These are phyloP conservation scores for Detonula confervacea DNA, from an alignment of 352 stramenopile species.

Conservation along the genomic window DNA sequence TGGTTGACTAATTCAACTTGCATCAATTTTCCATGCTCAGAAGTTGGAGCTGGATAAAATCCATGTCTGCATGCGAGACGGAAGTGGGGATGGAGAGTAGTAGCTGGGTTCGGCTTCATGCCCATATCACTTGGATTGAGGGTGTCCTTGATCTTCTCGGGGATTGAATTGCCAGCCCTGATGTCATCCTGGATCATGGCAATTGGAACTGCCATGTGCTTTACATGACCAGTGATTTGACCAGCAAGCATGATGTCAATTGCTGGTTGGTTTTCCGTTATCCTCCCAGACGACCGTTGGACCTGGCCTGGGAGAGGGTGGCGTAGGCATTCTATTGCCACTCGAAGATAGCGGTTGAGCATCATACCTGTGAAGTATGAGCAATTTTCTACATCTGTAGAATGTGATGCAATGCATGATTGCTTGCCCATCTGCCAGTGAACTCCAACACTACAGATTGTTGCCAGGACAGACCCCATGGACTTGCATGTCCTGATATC, in stretches of 20 bases:
- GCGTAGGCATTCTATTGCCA: not conserved
- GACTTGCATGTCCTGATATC: too few relatives aligned
- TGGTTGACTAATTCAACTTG: too few relatives aligned
- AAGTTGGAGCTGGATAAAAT: too few relatives aligned
- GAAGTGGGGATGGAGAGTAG: too few relatives aligned
- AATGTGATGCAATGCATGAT: slow-evolving; percentile 19
- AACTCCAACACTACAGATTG: slow-evolving; percentile 10
- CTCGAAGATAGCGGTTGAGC: slow-evolving; percentile 2
- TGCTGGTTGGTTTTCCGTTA: slow-evolving; percentile 20
- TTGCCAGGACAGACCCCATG: not conserved
- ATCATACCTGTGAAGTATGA: slow-evolving; percentile 10
- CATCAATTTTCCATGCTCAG: too few relatives aligned
- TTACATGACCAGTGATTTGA: slow-evolving; percentile 17
- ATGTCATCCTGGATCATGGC: slow-evolving; percentile 19
- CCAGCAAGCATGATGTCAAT: slow-evolving; percentile 25
- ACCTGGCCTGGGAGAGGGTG: not conserved
- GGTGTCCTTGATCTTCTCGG: too few relatives aligned
- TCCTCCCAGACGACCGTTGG: slow-evolving; percentile 15
- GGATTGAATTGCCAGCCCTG: too few relatives aligned
- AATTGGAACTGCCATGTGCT: slow-evolving; percentile 21
- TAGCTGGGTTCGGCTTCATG: too few relatives aligned
- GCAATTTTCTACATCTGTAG: slow-evolving; percentile 25
- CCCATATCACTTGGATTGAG: too few relatives aligned
- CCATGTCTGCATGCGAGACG: too few relatives aligned
- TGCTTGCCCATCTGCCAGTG: slow-evolving; percentile 7